Percentiles rank a stretch among this genome's conserved stretches.
phyloP scores from a whole-genome alignment of 1,284 basidiomycete species.

The Heliocybe sulcata region DNA sequence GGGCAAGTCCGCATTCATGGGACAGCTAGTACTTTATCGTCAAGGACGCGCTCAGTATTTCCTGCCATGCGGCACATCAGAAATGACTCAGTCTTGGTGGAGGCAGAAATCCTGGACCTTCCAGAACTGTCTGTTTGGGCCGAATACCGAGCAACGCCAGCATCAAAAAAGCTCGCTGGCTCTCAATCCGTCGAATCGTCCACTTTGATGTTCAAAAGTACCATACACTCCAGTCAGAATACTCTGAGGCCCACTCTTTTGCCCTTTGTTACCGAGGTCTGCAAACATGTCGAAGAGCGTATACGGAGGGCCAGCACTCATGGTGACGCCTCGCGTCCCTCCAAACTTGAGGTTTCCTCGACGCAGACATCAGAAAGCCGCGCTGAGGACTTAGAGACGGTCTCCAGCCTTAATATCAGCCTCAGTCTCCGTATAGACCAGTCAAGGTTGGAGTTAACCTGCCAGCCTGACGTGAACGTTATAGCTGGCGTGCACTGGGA shows the following conservation, averaged over 20 bases:
- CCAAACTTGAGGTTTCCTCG: neutral
- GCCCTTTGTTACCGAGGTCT: constrained; percentile 75
- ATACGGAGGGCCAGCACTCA: constrained; percentile 35
- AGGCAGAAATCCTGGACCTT: constrained; percentile 62
- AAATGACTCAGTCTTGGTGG: constrained; percentile 30
- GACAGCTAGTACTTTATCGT: constrained; percentile 27
- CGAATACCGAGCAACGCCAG: constrained; percentile 62
- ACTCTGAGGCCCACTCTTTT: constrained; percentile 74
- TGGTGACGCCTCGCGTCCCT: neutral
- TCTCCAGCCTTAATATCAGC: constrained; percentile 59
- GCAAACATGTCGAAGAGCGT: constrained; percentile 56
- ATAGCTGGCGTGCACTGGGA: constrained; percentile 84
- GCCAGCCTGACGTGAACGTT: constrained; percentile 85
- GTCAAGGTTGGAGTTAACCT: constrained; percentile 79
- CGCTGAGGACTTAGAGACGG: constrained; percentile 5
- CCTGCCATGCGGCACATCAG: neutral
- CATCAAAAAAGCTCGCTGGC: constrained; percentile 26
- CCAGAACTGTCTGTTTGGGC: constrained; percentile 81
- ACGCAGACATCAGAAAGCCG: neutral
- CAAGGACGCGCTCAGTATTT: constrained; percentile 28
- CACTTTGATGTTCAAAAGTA: constrained; percentile 66
- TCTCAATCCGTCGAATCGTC: constrained; percentile 36
- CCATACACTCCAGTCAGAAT: constrained; percentile 84
- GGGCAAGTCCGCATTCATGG: constrained; percentile 70
- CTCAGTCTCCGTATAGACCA: constrained; percentile 86